Evolutionary conservation across 352 stramenopile genomes (phyloP), one percentile per base, ranked within the genome.

Genomic region (Phytopythium delawarense): DNA sequence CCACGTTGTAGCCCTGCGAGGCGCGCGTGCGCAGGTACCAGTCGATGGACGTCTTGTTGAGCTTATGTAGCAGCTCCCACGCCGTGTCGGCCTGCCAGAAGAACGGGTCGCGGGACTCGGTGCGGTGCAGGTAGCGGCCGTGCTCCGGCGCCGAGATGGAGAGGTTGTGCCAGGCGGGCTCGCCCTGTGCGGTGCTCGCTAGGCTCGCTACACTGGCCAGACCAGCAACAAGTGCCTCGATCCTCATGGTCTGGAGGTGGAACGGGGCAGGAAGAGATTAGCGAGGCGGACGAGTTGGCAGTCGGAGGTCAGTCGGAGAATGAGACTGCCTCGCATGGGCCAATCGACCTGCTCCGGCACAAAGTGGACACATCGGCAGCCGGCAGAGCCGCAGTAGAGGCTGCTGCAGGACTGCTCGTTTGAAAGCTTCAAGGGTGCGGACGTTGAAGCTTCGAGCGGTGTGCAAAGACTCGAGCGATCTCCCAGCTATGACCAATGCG

Each of bases 11-110:
- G 12, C 66, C 66, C 40, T 72, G 66, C 12, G 69, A 63, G 18
- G 62, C 62, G 1, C 62, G 62, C 2, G 57, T 72, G 50, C 66
- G 63, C 37, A 72, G 66, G 58, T 72, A 72, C 23, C 64, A 66
- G 25, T 72, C 62, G 54, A 70, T 72, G 46, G 66, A 72, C 8
- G 66, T 69, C 49, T 72, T 72, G 66, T 67, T 72, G 21, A 69
- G 62, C 2, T 52, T 57, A 58, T 69, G 66, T 1, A 50, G 59
- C 3, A 72, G 16, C 35, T 72, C 66, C 66, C 66, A 72, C 1
- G 66, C 66, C 0, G 62, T 72, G 58, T 71, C 61, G 39, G 65
- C 65, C 40, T 71, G 52, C 65, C 61, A 71, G 65, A 71, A 67
- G 61, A 67, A 71, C 0, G 65, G 61, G 20, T 71, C 61, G n/a